These are phyloP conservation scores for Scutellaria barbata DNA, from an alignment of 257 asterid species.

Conservation along the genomic window DNA sequence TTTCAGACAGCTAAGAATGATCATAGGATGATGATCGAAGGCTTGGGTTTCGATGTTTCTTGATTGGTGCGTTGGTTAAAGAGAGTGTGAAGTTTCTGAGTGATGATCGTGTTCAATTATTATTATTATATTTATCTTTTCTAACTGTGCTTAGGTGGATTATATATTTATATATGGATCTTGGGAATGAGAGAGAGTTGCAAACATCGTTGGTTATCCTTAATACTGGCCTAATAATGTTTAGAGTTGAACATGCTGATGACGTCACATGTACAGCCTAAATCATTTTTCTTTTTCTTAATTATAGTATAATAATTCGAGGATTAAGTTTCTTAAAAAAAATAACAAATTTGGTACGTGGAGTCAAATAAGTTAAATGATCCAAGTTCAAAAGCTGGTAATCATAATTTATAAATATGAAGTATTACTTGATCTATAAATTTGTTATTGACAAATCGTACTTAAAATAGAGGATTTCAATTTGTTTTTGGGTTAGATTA, in stretches of 20 bases:
- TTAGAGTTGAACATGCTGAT: constrained; percentile 8
- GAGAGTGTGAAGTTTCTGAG: neutral
- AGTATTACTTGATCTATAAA: too few species aligned
- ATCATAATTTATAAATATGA: too few species aligned
- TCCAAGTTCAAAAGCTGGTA: too few species aligned
- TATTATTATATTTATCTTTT: neutral
- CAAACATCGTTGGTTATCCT: neutral
- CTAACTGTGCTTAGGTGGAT: neutral
- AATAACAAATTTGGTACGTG: too few species aligned
- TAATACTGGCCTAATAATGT: neutral
- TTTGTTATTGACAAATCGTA: too few species aligned
- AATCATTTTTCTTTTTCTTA: neutral
- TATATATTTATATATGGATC: constrained; percentile 28
- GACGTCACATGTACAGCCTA: neutral
- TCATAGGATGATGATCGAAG: constrained; percentile 19
- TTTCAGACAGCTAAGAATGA: neutral
- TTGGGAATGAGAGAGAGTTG: constrained; percentile 25
- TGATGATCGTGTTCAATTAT: neutral
- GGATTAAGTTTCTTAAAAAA: too few species aligned
- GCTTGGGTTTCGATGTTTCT: constrained; percentile 3
- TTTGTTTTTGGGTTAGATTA: too few species aligned
- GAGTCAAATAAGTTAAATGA: too few species aligned
- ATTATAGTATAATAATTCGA: too few species aligned
- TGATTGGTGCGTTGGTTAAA: constrained; percentile 25
- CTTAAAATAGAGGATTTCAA: too few species aligned